Evolutionary conservation across 176 grass and related monocot species (phyloP).

Genomic region (Hordeum marinum): DNA sequence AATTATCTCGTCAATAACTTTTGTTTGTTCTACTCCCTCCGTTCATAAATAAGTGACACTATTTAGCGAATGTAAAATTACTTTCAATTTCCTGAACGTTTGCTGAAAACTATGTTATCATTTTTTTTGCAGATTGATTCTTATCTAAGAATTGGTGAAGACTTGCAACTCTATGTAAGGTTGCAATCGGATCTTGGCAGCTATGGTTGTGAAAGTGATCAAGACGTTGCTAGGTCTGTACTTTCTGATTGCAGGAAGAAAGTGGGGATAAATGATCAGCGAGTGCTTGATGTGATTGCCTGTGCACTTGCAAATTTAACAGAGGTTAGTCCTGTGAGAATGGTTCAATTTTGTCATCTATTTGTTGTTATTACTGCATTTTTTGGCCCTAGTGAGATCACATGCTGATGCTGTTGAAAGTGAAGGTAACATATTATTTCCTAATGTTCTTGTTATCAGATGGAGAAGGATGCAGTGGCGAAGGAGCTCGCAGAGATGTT

Average conservation of each 20-base stretch:
- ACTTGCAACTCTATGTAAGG: constrained; percentile 82
- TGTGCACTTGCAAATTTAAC: constrained; percentile 52
- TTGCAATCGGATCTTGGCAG: constrained; percentile 72
- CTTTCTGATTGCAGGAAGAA: constrained; percentile 56
- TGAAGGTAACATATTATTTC: neutral
- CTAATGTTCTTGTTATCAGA: constrained; percentile 41
- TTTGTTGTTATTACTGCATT: constrained; percentile 11
- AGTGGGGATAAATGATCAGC: constrained; percentile 45
- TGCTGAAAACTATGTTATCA: constrained; percentile 17
- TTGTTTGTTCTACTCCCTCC: neutral
- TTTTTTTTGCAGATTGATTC: constrained; percentile 72
- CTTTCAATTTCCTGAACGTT: neutral
- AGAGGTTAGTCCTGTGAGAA: constrained; percentile 45
- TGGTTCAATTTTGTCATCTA: constrained; percentile 6
- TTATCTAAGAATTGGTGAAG: constrained; percentile 84
- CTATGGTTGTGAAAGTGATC: constrained; percentile 74
- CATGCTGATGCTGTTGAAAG: constrained; percentile 17
- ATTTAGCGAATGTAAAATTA: constrained; percentile 14
- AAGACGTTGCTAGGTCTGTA: constrained; percentile 54
- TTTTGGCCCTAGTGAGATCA: constrained; percentile 9
- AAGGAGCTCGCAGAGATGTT: constrained; percentile 71
- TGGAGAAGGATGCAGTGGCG: constrained; percentile 50
- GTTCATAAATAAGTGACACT: no score
- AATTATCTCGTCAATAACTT: neutral
- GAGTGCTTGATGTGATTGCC: constrained; percentile 58